Conservation (phyloP, 2,329 filamentous ascomycete genomes). For the Trichoderma semiorbis region DNA sequence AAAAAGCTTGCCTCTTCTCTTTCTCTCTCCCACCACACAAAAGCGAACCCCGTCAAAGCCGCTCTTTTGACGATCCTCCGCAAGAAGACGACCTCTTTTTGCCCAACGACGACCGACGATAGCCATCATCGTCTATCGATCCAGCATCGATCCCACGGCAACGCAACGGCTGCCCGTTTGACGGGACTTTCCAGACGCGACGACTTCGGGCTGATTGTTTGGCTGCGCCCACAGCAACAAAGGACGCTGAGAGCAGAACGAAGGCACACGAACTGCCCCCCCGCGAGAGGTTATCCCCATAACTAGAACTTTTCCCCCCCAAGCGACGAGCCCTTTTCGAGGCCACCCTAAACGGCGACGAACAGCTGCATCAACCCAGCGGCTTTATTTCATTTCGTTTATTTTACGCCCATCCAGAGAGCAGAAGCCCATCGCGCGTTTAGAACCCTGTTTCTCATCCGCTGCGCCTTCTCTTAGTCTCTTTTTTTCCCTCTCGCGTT, state of each 20-base stretch:
- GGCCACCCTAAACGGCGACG: slow-evolving; percentile 30
- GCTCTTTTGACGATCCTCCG: not conserved
- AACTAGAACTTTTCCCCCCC: not conserved
- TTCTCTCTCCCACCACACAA: not conserved
- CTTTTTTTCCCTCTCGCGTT: not conserved
- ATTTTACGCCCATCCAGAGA: not conserved
- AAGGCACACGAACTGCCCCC: not conserved
- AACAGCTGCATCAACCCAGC: slow-evolving; percentile 3
- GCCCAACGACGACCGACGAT: slow-evolving; percentile 19
- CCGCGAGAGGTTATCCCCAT: slow-evolving; percentile 21
- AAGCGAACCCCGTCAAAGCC: slow-evolving; percentile 4
- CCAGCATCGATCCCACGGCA: not conserved
- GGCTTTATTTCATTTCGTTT: not conserved
- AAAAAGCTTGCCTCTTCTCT: slow-evolving; percentile 20
- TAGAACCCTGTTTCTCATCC: slow-evolving; percentile 6
- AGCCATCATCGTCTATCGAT: slow-evolving; percentile 13
- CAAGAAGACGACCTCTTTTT: slow-evolving; percentile 7
- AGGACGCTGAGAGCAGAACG: not conserved
- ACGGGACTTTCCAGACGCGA: slow-evolving; percentile 17
- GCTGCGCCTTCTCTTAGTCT: not conserved
- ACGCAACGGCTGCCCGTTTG: not conserved
- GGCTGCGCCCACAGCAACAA: slow-evolving; percentile 4
- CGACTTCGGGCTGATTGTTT: not conserved
- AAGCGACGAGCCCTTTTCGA: slow-evolving; percentile 19
- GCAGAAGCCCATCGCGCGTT: slow-evolving; percentile 6